These are phyloP conservation scores for Candida methanosorbosa DNA, from an alignment of 805 yeast genomes.

Conservation along the genomic window DNA sequence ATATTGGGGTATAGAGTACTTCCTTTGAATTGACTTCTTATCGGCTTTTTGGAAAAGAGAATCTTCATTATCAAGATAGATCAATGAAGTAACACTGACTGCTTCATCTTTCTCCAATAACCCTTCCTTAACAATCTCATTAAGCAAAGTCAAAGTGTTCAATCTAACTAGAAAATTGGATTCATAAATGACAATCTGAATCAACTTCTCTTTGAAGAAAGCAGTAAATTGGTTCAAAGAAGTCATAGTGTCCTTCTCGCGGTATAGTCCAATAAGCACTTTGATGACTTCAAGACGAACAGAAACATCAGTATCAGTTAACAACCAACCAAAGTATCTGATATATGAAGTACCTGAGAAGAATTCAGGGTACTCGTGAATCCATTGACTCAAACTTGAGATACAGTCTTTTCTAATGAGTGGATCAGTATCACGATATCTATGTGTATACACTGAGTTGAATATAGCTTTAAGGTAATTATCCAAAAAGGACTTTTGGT, in stretches of 20 bases:
- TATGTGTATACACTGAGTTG: constrained; percentile 57
- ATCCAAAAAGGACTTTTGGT: constrained; percentile 43
- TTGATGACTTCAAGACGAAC: constrained; percentile 63
- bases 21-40: constrained; percentile 8
- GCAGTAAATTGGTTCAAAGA: constrained; percentile 76
- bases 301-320: constrained; percentile 56
- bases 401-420: constrained; percentile 65
- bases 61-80: constrained; percentile 23
- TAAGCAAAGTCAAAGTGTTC: constrained; percentile 41
- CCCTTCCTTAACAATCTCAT: constrained; percentile 50
- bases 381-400: constrained; percentile 58
- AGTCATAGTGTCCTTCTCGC: constrained; percentile 34
- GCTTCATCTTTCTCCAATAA: constrained; percentile 55
- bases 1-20: neutral
- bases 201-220: constrained; percentile 54
- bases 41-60: constrained; percentile 13
- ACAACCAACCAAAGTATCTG: constrained; percentile 75
- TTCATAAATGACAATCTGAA: constrained; percentile 54
- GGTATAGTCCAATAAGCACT: constrained; percentile 41
- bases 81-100: constrained; percentile 31
- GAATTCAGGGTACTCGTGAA: constrained; percentile 57
- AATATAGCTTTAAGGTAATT: constrained; percentile 58
- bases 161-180: constrained; percentile 46
- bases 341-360: constrained; percentile 64
- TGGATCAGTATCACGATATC: constrained; percentile 77